Conservation (phyloP, 805 yeast species). For the Saturnispora bothae region DNA sequence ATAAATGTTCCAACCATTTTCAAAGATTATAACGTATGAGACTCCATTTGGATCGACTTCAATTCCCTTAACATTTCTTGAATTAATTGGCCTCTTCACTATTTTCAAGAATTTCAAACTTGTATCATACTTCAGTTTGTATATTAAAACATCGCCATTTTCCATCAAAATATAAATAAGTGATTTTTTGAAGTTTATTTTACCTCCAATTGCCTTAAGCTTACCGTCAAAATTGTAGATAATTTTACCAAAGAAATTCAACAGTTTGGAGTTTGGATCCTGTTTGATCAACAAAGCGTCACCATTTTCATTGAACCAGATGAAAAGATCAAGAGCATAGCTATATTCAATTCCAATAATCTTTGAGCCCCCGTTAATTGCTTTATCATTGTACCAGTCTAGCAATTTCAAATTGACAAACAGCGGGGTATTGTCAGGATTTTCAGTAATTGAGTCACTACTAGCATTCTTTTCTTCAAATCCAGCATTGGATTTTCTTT, state of each 20-base stretch:
- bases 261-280: constrained; percentile 2
- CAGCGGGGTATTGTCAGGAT: constrained; percentile 11
- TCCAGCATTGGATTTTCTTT: constrained; percentile 9
- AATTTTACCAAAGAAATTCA: constrained; percentile 18
- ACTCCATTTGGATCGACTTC: constrained; percentile 22
- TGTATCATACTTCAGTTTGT: constrained; percentile 28
- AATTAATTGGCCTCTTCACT: constrained; percentile 28
- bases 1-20: constrained; percentile 37
- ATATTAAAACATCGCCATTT: constrained; percentile 28
- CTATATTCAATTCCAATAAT: constrained; percentile 15
- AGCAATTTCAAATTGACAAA: constrained; percentile 23
- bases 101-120: constrained; percentile 22
- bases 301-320: constrained; percentile 24
- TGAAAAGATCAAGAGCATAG: constrained; percentile 19
- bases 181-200: constrained; percentile 33
- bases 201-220: constrained; percentile 18
- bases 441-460: not conserved
- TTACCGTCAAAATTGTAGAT: constrained; percentile 14
- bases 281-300: constrained; percentile 22
- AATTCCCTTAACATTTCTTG: constrained; percentile 23
- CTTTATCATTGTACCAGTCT: constrained; percentile 23
- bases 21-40: constrained; percentile 19
- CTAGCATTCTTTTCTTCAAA: constrained; percentile 11
- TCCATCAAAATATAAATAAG: constrained; percentile 30
- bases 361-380: constrained; percentile 10